Conservation (phyloP, 805 yeast genomes). For the Nakazawaea siamensis region DNA sequence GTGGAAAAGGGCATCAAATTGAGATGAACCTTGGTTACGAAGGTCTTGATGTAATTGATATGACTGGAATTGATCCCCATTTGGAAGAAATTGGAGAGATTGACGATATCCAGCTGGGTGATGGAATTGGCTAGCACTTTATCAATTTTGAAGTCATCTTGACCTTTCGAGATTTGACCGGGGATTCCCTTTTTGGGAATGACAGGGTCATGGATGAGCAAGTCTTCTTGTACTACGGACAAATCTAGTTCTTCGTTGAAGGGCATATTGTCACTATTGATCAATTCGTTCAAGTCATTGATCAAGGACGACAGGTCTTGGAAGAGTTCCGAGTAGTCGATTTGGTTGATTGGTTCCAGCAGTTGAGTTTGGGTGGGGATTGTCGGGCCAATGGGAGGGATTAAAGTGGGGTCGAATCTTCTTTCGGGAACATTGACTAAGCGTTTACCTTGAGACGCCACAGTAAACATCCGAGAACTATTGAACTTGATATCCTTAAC, state of each 20-base stretch:
- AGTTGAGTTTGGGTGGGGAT: not conserved
- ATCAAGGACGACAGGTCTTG: slow-evolving; percentile 27
- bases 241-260: slow-evolving; percentile 1
- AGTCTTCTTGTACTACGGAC: slow-evolving; percentile 1
- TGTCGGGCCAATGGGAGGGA: not conserved
- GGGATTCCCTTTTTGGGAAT: slow-evolving; percentile 7
- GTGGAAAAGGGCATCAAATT: slow-evolving; percentile 28
- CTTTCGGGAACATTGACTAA: slow-evolving; percentile 5
- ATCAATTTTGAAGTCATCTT: slow-evolving; percentile 5
- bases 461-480: slow-evolving; percentile 21
- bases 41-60: slow-evolving; percentile 22
- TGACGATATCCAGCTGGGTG: slow-evolving; percentile 16
- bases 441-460: slow-evolving; percentile 10
- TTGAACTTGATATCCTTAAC: slow-evolving; percentile 25
- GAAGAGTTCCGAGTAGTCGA: slow-evolving; percentile 20
- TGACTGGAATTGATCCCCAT: slow-evolving; percentile 23
- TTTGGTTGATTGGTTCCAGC: not conserved
- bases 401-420: not conserved
- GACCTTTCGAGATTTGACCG: not conserved
- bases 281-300: slow-evolving; percentile 25
- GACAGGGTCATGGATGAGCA: slow-evolving; percentile 7
- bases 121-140: slow-evolving; percentile 20
- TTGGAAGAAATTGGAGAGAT: slow-evolving; percentile 22
- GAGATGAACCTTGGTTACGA: slow-evolving; percentile 25
- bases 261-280: slow-evolving; percentile 12